A percentile compares a stretch with the other conserved stretches of the same genome.
Evolutionary conservation across 805 yeast genomes (phyloP).

Genomic region (Barnettozyma vustinii): DNA sequence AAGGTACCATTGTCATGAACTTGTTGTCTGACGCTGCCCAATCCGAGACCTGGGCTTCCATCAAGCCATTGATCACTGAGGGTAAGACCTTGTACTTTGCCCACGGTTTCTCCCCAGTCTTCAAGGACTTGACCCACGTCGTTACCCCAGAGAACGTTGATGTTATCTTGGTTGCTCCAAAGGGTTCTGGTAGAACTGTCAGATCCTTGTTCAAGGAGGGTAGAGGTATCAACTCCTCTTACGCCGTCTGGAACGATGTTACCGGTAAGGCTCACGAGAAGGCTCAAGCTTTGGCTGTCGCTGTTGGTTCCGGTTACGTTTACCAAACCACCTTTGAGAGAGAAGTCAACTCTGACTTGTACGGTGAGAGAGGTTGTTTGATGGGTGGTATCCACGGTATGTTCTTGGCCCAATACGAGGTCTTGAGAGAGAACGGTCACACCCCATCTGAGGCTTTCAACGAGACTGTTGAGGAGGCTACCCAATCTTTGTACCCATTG

Average conservation of each 20-base stretch:
- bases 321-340: conserved; percentile 99
- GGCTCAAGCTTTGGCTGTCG: conserved; percentile 97
- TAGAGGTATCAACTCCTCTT: conserved; percentile 99
- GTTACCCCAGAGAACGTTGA: conserved; percentile 93
- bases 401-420: conserved; percentile 99
- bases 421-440: conserved; percentile 98
- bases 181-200: conserved; percentile 99
- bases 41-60: conserved; percentile 90
- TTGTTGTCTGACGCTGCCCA: conserved; percentile 98
- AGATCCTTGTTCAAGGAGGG: conserved; percentile 99
- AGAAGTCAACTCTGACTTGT: conserved; percentile 98
- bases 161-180: conserved; percentile 98
- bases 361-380: conserved; percentile 99
- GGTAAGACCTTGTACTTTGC: conserved; percentile 98
- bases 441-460: conserved; percentile 99
- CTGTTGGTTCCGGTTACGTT: conserved; percentile 99
- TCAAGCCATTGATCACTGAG: conserved; percentile 90
- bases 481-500: conserved; percentile 98
- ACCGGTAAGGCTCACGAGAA: conserved; percentile 99
- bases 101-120: conserved; percentile 99
- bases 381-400: conserved; percentile 99
- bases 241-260: conserved; percentile 99
- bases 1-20: conserved; percentile 96
- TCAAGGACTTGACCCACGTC: conserved; percentile 95
- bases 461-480: conserved; percentile 99